A percentile compares a stretch with the other conserved stretches of the same genome.
These are phyloP conservation scores for Penicillium sp. DNA, from an alignment of 2,329 filamentous ascomycete genomes.

Conservation along the genomic window DNA sequence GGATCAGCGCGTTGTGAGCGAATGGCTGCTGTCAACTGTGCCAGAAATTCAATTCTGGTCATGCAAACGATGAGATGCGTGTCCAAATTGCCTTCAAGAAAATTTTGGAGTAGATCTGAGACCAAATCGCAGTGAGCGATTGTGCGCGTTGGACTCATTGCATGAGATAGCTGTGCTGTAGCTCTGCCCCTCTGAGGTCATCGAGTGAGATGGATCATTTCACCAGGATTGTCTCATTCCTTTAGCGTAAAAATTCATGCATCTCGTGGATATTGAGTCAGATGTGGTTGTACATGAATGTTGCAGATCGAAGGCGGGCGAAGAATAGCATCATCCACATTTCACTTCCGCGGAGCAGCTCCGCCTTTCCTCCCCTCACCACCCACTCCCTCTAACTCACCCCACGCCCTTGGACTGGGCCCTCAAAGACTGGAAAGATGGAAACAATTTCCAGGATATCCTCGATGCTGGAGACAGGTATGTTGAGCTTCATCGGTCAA, in stretches of 20 bases:
- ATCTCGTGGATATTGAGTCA: background rate
- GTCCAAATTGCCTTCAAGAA: constrained; percentile 57
- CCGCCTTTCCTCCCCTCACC: constrained; percentile 24
- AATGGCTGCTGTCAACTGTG: constrained; percentile 55
- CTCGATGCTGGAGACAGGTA: constrained; percentile 90
- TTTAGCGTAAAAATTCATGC: background rate
- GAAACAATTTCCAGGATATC: constrained; percentile 96
- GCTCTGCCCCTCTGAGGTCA: background rate
- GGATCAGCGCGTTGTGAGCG: constrained; percentile 22
- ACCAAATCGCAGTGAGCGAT: constrained; percentile 52
- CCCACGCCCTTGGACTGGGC: constrained; percentile 22
- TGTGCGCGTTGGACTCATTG: constrained; percentile 21
- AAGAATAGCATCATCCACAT: constrained; percentile 5
- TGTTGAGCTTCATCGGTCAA: constrained; percentile 24
- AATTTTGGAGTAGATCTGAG: constrained; percentile 59
- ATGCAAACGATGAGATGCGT: constrained; percentile 71
- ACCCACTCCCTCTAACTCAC: constrained; percentile 9
- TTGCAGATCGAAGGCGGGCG: constrained; percentile 9
- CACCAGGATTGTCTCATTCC: background rate
- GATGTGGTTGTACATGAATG: background rate
- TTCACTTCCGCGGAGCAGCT: constrained; percentile 18
- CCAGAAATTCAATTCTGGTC: constrained; percentile 63
- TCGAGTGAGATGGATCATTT: background rate
- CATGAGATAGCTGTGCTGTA: background rate
- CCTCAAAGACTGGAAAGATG: constrained; percentile 56